Percentiles rank a stretch among this genome's conserved stretches.
Evolutionary conservation across 1,139 yeast species (phyloP).

Genomic region (Geotrichum restrictum): DNA sequence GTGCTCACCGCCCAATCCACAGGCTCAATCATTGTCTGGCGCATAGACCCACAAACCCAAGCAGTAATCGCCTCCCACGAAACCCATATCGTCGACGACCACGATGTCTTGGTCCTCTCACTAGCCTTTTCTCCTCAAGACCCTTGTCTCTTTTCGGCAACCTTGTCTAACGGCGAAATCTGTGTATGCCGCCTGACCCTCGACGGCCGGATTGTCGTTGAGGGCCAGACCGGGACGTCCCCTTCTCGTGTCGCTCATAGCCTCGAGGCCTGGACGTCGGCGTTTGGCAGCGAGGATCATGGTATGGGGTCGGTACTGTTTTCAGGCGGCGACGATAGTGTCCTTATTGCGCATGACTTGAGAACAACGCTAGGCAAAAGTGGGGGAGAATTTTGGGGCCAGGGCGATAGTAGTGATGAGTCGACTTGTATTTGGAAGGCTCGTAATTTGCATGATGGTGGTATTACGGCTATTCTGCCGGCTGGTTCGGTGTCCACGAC

Average conservation of each 20-base stretch:
- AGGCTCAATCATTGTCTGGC: slow-evolving; percentile 70
- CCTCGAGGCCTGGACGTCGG: slow-evolving; percentile 87
- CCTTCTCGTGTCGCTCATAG: slow-evolving; percentile 44
- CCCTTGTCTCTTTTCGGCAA: slow-evolving; percentile 31
- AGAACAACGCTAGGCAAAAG: slow-evolving; percentile 39
- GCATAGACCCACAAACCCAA: slow-evolving; percentile 26
- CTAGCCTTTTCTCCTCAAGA: slow-evolving; percentile 45
- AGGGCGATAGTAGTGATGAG: slow-evolving; percentile 26
- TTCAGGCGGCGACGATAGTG: slow-evolving; percentile 90
- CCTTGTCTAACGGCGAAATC: slow-evolving; percentile 39
- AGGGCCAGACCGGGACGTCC: slow-evolving; percentile 11
- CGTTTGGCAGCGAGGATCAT: slow-evolving; percentile 55
- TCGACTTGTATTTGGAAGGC: slow-evolving; percentile 51
- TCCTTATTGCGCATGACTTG: slow-evolving; percentile 69
- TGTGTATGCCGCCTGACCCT: slow-evolving; percentile 26
- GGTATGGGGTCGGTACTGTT: slow-evolving; percentile 57
- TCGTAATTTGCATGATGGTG: slow-evolving; percentile 71
- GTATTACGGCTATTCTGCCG: slow-evolving; percentile 72
- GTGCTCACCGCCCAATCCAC: slow-evolving; percentile 74
- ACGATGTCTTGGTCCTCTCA: slow-evolving; percentile 57
- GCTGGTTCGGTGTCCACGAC: slow-evolving; percentile 24
- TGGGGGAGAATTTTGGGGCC: slow-evolving; percentile 20
- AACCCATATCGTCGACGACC: slow-evolving; percentile 42
- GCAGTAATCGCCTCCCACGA: slow-evolving; percentile 27
- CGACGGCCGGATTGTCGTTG: slow-evolving; percentile 21